A percentile compares a stretch with the other conserved stretches of the same genome.
These are phyloP conservation scores for Babesia bovis DNA, from an alignment of 169 alveolate genomes.

Conservation along the genomic window DNA sequence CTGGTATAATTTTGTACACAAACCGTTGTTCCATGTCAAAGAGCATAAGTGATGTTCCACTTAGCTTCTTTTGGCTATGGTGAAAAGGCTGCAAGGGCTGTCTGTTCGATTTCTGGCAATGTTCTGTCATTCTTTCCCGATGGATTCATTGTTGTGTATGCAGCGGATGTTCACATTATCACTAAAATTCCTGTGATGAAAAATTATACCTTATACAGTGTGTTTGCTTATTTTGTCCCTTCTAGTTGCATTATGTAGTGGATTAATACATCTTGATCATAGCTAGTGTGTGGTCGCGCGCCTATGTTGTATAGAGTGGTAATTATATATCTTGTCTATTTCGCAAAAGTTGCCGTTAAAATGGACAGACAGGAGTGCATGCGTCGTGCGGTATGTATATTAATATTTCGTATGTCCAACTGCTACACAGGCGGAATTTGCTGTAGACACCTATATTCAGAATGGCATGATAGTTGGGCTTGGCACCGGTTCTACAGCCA, in stretches of 20 bases:
- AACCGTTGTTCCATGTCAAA: constrained; percentile 28
- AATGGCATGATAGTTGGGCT: constrained; percentile 78
- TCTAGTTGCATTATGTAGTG: too few relatives aligned
- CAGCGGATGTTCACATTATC: too few relatives aligned
- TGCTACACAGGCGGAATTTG: constrained; percentile 70
- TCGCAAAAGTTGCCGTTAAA: not conserved
- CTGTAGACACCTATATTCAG: constrained; percentile 79
- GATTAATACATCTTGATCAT: too few relatives aligned
- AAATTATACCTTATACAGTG: too few relatives aligned
- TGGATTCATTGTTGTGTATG: constrained; percentile 7
- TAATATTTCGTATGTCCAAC: not conserved
- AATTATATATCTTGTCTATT: not conserved
- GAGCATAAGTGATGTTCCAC: constrained; percentile 68
- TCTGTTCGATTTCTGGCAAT: not conserved
- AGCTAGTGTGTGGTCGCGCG: too few relatives aligned
- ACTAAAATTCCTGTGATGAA: too few relatives aligned
- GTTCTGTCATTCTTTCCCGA: not conserved
- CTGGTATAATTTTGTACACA: constrained; percentile 58
- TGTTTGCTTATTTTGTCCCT: too few relatives aligned
- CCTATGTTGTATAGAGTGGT: not conserved
- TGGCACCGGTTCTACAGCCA: constrained; percentile 84
- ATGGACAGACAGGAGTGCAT: constrained; percentile 47
- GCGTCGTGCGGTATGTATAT: constrained; percentile 44
- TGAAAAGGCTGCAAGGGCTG: constrained; percentile 39
- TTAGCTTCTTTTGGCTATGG: constrained; percentile 46